Evolutionary conservation across 345 rosid species (phyloP).

Genomic region (Corchorus olitorius): DNA sequence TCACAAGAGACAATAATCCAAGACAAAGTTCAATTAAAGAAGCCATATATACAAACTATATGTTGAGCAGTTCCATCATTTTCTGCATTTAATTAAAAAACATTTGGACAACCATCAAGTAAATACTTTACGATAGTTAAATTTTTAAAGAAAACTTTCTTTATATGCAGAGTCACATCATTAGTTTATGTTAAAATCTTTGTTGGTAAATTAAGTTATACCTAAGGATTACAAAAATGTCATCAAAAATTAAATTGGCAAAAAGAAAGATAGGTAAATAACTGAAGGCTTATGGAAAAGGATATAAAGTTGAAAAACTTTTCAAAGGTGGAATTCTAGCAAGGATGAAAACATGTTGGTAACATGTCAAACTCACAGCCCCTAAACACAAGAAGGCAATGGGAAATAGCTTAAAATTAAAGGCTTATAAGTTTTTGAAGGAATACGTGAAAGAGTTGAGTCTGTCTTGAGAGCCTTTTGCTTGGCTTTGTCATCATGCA

Average conservation of each 20-base stretch:
- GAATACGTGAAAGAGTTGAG: too few relatives aligned
- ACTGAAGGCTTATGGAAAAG: background rate
- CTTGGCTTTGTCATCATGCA: constrained; percentile 76
- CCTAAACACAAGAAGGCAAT: background rate
- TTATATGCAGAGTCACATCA: constrained; percentile 3
- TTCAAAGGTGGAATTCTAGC: background rate
- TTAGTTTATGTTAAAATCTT: background rate
- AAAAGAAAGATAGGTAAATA: too few relatives aligned
- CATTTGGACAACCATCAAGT: background rate
- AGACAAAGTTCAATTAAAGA: too few relatives aligned
- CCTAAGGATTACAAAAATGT: background rate
- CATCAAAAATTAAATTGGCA: background rate
- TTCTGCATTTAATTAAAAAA: background rate
- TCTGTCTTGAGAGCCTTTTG: constrained; percentile 87
- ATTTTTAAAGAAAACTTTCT: too few relatives aligned
- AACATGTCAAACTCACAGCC: background rate
- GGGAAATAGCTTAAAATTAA: background rate
- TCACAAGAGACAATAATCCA: constrained; percentile 4
- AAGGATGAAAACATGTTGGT: background rate
- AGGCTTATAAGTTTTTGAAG: background rate
- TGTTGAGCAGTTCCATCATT: constrained; percentile 15
- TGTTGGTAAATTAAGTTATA: background rate
- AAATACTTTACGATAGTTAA: background rate
- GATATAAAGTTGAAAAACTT: background rate
- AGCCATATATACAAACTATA: background rate